Evolutionary conservation across 2,329 filamentous ascomycete genomes (phyloP), one percentile per base, ranked within the genome.

Genomic region (Cercospora sp.): DNA sequence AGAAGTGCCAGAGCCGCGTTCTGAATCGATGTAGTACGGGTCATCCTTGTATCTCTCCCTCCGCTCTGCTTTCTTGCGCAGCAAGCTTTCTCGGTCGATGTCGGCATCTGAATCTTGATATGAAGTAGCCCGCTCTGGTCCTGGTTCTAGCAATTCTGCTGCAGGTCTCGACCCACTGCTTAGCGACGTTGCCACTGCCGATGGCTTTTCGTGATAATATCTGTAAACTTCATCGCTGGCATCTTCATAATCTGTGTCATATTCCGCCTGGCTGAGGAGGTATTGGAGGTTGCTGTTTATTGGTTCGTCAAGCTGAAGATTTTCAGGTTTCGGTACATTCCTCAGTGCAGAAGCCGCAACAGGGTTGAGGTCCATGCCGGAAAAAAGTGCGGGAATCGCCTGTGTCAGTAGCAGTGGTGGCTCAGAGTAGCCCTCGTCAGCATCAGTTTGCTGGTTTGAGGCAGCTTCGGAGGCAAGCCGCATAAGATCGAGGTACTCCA

Each of bases 401-500:
- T 96, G 92, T 0, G 93, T 96, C 5, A 99, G 86, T 2, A 99
- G 85, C 13, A 96, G 82, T 2, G 95, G 95, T 9, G 92, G 86
- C 70, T 95, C 90, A 20, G 81, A 87, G 70, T 93, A 94, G 16
- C 90, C 89, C 66, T 87, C 84, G 12, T 88, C 86, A 0, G 70
- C 65, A 8, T 78, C 77, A 23, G 86, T 81, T 10, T 87, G 84
- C 69, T 94, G 91, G 1, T 85, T 88, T 8, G 89, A 86, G 3
- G 87, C 87, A 13, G 94, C 93, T 81, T 99, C 95, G 1, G 89
- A 89, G 2, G 92, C 93, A 55, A 99, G 84, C 67, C 93, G 93
- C 75, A 98, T 87, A 12, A 98, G 84, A 77, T 99, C 95, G 0
- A 93, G 86, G 74, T 97, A 96, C 77, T 97, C 94, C 1, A 97